Evolutionary conservation across 2,329 filamentous ascomycete species (phyloP).

Genomic region (Colletotrichum tamarilloi): DNA sequence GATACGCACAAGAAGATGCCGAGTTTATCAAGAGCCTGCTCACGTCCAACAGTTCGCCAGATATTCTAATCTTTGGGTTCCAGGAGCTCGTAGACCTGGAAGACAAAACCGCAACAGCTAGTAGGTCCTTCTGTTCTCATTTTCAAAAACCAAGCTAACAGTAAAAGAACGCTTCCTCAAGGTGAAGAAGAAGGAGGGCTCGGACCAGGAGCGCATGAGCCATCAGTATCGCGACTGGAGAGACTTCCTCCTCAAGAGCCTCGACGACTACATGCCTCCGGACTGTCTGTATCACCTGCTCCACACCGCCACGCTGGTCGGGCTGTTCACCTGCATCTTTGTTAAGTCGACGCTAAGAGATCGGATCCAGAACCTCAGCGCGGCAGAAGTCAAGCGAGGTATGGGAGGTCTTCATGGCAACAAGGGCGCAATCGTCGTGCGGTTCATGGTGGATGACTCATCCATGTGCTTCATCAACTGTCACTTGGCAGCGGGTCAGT

Average conservation of each 20-base stretch:
- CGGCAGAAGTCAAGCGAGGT: conserved; percentile 90
- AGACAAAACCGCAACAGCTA: conserved; percentile 97
- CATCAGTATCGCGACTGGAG: conserved; percentile 98
- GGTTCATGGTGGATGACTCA: conserved; percentile 94
- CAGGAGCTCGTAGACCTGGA: conserved; percentile 98
- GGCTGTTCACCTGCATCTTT: conserved; percentile 95
- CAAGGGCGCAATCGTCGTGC: conserved; percentile 91
- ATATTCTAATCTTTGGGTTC: conserved; percentile 95
- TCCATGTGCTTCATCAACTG: conserved; percentile 98
- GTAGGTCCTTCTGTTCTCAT: conserved; percentile 53
- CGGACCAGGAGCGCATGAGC: conserved; percentile 91
- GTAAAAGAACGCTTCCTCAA: conserved; percentile 82
- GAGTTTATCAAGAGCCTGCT: conserved; percentile 86
- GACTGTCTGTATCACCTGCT: conserved; percentile 85
- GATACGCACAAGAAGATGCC: conserved; percentile 75
- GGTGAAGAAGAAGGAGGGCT: conserved; percentile 85
- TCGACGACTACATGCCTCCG: conserved; percentile 85
- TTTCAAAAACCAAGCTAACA: conserved; percentile 41
- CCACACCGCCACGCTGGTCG: conserved; percentile 90
- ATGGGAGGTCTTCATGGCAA: conserved; percentile 97
- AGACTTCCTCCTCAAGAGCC: conserved; percentile 83
- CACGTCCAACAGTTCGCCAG: conserved; percentile 80
- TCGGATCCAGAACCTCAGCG: conserved; percentile 81
- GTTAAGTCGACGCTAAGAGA: conserved; percentile 83
- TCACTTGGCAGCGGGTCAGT: conserved; percentile 93